phyloP scores from a whole-genome alignment of 345 rosid species.

The Brassica juncea region DNA sequence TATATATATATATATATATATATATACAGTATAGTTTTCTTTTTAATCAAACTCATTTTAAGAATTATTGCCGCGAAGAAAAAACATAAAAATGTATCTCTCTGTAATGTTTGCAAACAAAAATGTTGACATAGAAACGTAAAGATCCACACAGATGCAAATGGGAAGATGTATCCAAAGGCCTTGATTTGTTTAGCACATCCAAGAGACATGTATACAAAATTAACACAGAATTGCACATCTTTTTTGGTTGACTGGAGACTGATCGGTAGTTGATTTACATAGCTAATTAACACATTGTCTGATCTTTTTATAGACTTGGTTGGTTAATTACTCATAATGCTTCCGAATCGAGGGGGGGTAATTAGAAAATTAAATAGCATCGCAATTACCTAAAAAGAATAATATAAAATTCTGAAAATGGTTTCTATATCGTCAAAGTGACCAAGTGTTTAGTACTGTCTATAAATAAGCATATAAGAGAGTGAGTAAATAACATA shows the following conservation, averaged over 20 bases:
- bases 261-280: not conserved
- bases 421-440: conserved; percentile 13
- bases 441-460: not conserved
- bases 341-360: not conserved
- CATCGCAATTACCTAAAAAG: not conserved
- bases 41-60: no score
- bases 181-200: not conserved
- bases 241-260: not conserved
- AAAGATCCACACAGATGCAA: not conserved
- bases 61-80: no score
- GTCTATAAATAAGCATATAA: conserved; percentile 35
- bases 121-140: no score
- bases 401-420: not conserved
- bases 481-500: conserved; percentile 22
- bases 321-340: not conserved
- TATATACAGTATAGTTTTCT: no score
- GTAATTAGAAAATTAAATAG: not conserved
- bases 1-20: no score
- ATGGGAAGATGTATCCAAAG: not conserved
- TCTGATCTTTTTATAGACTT: not conserved
- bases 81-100: no score
- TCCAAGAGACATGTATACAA: not conserved
- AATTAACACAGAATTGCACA: not conserved
- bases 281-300: not conserved
- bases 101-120: not conserved